Evolutionary conservation across 164 flowering plant genomes (phyloP).

Genomic region (Cinnamomum chago): DNA sequence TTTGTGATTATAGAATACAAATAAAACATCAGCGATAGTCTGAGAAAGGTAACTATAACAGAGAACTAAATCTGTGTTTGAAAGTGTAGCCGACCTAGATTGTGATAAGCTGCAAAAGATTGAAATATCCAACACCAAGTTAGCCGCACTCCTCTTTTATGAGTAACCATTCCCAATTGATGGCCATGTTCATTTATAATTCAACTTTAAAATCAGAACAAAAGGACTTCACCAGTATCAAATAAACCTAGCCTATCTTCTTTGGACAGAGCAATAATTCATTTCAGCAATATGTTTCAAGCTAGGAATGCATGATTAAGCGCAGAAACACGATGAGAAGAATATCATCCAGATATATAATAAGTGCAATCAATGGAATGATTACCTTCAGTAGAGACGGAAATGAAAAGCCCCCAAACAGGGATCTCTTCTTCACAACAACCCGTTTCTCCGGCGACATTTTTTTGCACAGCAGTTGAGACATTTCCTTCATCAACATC

Average conservation of each 20-base stretch:
- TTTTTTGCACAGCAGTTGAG: slow-evolving; percentile 79
- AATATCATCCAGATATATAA: background rate
- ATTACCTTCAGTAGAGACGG: slow-evolving; percentile 63
- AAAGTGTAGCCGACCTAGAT: background rate
- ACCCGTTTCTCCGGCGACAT: slow-evolving; percentile 51
- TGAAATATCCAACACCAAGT: background rate
- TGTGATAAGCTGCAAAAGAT: background rate
- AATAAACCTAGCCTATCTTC: too few relatives aligned
- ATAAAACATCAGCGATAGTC: too few relatives aligned
- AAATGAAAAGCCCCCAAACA: slow-evolving; percentile 41
- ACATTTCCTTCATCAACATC: slow-evolving; percentile 78
- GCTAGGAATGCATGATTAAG: background rate
- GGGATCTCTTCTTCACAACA: slow-evolving; percentile 47
- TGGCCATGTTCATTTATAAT: too few relatives aligned
- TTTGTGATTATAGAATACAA: too few relatives aligned
- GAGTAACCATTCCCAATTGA: too few relatives aligned
- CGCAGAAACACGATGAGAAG: background rate
- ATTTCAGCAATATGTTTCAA: background rate
- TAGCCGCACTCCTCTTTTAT: background rate
- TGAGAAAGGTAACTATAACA: background rate
- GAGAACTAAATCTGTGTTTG: background rate
- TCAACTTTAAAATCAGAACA: too few relatives aligned
- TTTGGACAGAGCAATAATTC: background rate
- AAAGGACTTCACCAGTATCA: too few relatives aligned
- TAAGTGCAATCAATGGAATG: too few relatives aligned